Conservation (phyloP, 176 grass and related monocot species). For the Avena atlantica region DNA sequence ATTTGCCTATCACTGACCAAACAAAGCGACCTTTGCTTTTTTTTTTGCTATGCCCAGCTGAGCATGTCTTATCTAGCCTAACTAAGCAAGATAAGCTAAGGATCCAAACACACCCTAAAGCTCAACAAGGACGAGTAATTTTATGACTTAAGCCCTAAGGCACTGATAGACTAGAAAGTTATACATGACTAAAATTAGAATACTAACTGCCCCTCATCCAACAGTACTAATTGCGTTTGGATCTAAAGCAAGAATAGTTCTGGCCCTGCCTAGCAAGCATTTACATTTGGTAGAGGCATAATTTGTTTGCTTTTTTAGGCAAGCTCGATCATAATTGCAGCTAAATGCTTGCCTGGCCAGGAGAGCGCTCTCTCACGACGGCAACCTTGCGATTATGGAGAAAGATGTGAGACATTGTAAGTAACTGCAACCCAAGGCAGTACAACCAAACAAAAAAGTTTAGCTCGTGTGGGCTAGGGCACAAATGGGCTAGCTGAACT, state of each 20-base stretch:
- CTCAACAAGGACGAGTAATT: background rate
- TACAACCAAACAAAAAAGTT: background rate
- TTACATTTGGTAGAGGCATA: background rate
- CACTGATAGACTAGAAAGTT: slow-evolving; percentile 10
- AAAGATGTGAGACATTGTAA: background rate
- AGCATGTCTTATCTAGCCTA: background rate
- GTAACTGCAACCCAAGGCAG: background rate
- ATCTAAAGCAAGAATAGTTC: background rate
- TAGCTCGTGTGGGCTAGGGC: background rate
- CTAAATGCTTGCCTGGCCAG: background rate
- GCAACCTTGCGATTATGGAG: background rate
- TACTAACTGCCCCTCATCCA: background rate
- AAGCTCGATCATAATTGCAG: background rate
- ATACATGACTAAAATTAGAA: slow-evolving; percentile 22
- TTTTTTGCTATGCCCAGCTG: slow-evolving; percentile 24
- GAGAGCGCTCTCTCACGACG: background rate
- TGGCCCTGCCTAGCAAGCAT: background rate
- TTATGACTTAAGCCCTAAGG: slow-evolving; percentile 16
- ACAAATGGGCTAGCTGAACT: slow-evolving; percentile 1
- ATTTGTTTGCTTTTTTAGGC: background rate
- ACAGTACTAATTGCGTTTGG: background rate
- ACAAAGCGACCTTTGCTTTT: background rate
- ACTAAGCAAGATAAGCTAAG: background rate
- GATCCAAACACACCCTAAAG: slow-evolving; percentile 3
- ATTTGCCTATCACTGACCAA: background rate